Base-by-base conservation (phyloP, 129 eudicot species). In the Rutidosis leptorrhynchoides region DNA sequence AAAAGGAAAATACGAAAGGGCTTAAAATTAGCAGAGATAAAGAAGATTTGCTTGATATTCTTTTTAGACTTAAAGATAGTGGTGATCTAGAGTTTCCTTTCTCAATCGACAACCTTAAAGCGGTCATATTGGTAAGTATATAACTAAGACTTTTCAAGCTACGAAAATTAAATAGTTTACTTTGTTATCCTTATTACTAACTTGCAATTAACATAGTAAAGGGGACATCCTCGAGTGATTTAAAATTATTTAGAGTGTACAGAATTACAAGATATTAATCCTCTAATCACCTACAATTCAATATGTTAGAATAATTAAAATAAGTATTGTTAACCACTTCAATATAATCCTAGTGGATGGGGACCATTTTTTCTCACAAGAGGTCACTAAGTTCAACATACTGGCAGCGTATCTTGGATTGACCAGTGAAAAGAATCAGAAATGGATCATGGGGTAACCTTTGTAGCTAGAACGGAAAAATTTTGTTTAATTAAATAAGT, bases 41-140 rank as follows among this genome's bases (percentile, higher is more conserved):
- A n/a, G n/a, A n/a, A n/a, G n/a, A n/a, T n/a, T n/a, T n/a, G n/a
- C n/a, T n/a, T n/a, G n/a, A n/a, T n/a, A n/a, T n/a, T n/a, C n/a
- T n/a, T n/a, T n/a, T n/a, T n/a, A n/a, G n/a, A n/a, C n/a, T n/a
- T n/a, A n/a, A n/a, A n/a, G n/a, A n/a, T n/a, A n/a, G n/a, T n/a
- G 48, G 48, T 2, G 48, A 22, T 46, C 68, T 65, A 5, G 68
- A 71, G 48, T 49, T 66, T 52, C 68, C 74, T 5, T 58, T 78
- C 58, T 52, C 82, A 22, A 3, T 20, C 11, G 55, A 78, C 17
- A 60, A 78, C 59, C 71, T 78, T 45, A 67, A 78, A 35, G 77
- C 74, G 1, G 27, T 78, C 29, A 37, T 67, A 40, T 11, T 57
- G 37, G 77, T 78, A 7, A 71, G 82, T 78, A 17, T n/a, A 6